Percentiles rank a stretch among this genome's conserved stretches.
Evolutionary conservation across 1,284 basidiomycete species (phyloP).

Genomic region (Ustilago xerochloae): DNA sequence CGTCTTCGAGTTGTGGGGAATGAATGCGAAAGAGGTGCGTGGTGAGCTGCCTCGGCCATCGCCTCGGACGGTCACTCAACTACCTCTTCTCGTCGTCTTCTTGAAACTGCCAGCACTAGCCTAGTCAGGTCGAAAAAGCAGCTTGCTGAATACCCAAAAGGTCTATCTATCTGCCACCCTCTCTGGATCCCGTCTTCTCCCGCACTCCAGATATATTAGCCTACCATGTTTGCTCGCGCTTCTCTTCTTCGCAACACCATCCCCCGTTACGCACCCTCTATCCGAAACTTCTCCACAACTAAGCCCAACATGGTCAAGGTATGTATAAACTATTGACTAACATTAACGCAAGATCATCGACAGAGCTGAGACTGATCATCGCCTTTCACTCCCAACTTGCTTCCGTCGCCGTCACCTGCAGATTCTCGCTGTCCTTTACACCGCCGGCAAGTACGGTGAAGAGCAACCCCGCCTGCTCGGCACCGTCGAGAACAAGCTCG

Average conservation of each 20-base stretch:
- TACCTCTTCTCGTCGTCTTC: not conserved
- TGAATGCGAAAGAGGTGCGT: not conserved
- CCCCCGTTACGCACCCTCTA: conserved; percentile 20
- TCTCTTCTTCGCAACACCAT: conserved; percentile 22
- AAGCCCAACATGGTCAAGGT: conserved; percentile 56
- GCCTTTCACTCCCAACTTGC: not conserved
- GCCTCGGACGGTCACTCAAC: conserved; percentile 11
- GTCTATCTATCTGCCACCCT: no score
- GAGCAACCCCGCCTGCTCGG: conserved; percentile 87
- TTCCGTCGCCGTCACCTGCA: conserved; percentile 58
- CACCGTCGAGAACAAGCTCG: conserved; percentile 82
- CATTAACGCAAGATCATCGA: no score
- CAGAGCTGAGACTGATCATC: not conserved
- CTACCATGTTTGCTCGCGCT: conserved; percentile 35
- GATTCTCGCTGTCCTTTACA: conserved; percentile 81
- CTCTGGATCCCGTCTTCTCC: not conserved
- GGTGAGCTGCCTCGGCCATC: conserved; percentile 19
- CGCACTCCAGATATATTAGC: conserved; percentile 14
- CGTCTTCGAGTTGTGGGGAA: not conserved
- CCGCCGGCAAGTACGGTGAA: conserved; percentile 78
- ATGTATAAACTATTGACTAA: no score
- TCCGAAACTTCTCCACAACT: conserved; percentile 38
- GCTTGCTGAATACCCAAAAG: not conserved
- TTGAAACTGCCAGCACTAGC: no score
- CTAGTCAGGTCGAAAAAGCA: not conserved